A percentile compares a stretch with the other conserved stretches of the same genome.
phyloP scores from a whole-genome alignment of 1,284 basidiomycete genomes.

The Austroboletus novae-zelandiae region DNA sequence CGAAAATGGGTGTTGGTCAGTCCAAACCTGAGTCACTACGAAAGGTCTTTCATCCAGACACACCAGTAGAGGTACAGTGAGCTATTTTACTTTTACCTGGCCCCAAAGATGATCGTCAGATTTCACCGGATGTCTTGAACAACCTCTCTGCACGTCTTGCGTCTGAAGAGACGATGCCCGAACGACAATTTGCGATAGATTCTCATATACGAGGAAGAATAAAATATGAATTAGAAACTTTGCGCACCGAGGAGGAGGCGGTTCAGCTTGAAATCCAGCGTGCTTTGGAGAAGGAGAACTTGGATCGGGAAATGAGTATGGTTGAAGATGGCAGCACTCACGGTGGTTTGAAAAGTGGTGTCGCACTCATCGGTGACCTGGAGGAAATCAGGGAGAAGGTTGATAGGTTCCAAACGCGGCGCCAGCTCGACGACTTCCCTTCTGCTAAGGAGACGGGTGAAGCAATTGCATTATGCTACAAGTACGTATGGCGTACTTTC shows the following conservation, averaged over 20 bases:
- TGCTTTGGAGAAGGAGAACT: conserved; percentile 77
- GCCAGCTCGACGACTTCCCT: conserved; percentile 52
- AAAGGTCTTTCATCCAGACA: conserved; percentile 62
- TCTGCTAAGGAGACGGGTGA: conserved; percentile 57
- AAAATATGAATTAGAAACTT: conserved; percentile 56
- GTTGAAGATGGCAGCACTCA: conserved; percentile 32
- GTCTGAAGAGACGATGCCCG: conserved; percentile 54
- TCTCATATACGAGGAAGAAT: conserved; percentile 66
- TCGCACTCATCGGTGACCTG: conserved; percentile 64
- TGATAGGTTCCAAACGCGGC: conserved; percentile 65
- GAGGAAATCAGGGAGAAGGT: conserved; percentile 71
- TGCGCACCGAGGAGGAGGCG: conserved; percentile 63
- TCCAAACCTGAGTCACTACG: conserved; percentile 54
- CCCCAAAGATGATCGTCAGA: conserved; percentile 41
- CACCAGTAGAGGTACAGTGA: conserved; percentile 57
- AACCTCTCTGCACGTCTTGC: conserved; percentile 64
- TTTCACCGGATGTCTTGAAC: conserved; percentile 74
- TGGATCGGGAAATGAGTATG: conserved; percentile 61
- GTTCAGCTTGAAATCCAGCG: conserved; percentile 66
- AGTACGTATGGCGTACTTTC: conserved; percentile 36
- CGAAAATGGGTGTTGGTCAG: conserved; percentile 63
- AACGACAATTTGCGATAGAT: conserved; percentile 71
- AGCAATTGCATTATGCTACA: conserved; percentile 71
- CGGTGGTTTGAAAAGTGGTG: conserved; percentile 57
- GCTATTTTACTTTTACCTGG: not conserved